Conservation (phyloP, 2,329 filamentous ascomycete species). For the Colletotrichum sp. region DNA sequence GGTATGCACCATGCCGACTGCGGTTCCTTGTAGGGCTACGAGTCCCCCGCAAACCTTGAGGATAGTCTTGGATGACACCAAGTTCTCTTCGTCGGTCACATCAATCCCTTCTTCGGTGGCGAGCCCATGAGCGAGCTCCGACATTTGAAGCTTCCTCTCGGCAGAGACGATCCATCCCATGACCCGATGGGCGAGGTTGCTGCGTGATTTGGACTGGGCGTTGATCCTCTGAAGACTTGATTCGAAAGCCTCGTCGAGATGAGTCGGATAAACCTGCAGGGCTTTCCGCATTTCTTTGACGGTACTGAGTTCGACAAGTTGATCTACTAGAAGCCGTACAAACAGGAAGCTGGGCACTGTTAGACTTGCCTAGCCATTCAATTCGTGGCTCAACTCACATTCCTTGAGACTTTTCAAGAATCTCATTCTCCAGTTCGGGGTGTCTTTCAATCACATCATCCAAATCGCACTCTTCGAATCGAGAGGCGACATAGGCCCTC, state of each 20-base stretch:
- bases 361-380: not conserved
- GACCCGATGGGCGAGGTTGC: accelerated
- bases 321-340: not conserved
- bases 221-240: not conserved
- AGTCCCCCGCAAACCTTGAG: not conserved
- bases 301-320: not conserved
- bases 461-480: not conserved
- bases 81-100: not conserved
- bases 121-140: not conserved
- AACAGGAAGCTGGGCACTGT: not conserved
- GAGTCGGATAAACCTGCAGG: not conserved
- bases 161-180: not conserved
- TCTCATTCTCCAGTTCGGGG: not conserved
- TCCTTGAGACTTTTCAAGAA: not conserved
- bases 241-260: not conserved
- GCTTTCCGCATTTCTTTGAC: not conserved
- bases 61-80: not conserved
- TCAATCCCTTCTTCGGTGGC: accelerated
- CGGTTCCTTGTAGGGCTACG: not conserved
- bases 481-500: not conserved
- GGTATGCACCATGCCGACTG: not conserved
- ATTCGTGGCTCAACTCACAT: not conserved
- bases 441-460: not conserved
- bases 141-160: not conserved
- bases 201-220: not conserved